Conservation (phyloP, 148 eudicot species). For the Selenicereus undatus region DNA sequence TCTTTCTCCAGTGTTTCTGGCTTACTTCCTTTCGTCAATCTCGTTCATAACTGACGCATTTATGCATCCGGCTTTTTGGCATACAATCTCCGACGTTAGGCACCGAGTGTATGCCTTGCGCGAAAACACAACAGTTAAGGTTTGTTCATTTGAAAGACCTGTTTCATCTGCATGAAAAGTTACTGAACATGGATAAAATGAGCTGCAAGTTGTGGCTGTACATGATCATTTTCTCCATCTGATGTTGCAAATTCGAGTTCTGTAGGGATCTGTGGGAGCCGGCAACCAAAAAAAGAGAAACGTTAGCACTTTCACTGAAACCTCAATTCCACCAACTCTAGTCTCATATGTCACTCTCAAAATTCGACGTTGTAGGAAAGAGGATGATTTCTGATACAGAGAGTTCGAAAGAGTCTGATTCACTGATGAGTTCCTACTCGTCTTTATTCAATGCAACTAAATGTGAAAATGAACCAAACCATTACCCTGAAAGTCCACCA, state of each 20-base stretch:
- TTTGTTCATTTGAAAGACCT: background rate
- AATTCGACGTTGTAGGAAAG: background rate
- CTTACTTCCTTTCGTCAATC: background rate
- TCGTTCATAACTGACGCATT: background rate
- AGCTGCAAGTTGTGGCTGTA: slow-evolving; percentile 24
- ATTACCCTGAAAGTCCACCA: background rate
- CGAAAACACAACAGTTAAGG: background rate
- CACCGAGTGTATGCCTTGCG: background rate
- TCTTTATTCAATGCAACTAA: background rate
- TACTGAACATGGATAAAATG: slow-evolving; percentile 30
- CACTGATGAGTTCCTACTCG: background rate
- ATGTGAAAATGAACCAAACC: background rate
- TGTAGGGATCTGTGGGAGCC: slow-evolving; percentile 19
- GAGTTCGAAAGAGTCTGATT: background rate
- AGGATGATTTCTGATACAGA: background rate
- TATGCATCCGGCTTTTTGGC: background rate
- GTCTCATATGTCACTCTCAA: background rate
- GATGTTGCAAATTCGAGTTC: slow-evolving; percentile 15
- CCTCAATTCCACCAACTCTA: background rate
- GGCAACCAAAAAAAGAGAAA: background rate
- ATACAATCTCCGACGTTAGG: background rate
- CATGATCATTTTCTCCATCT: slow-evolving; percentile 30
- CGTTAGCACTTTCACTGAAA: background rate
- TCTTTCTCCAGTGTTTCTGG: background rate
- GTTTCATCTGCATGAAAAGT: background rate